A percentile compares a stretch with the other conserved stretches of the same genome.
These are phyloP conservation scores for Paracamarosporium sp. DNA, from an alignment of 2,329 filamentous ascomycete species.

Conservation along the genomic window DNA sequence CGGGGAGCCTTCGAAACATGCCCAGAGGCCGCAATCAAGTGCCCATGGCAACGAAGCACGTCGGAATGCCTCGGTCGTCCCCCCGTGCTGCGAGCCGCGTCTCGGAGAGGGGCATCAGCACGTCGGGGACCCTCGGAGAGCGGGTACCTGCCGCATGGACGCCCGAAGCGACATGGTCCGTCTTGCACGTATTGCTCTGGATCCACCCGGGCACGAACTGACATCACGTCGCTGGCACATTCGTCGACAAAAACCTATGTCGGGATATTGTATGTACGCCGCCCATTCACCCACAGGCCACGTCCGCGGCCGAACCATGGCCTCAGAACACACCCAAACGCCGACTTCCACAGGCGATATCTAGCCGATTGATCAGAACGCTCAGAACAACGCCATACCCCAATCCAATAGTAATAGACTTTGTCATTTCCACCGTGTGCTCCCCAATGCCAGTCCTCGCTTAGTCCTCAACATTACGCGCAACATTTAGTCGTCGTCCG, in stretches of 20 bases:
- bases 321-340: constrained; percentile 28
- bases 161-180: not conserved
- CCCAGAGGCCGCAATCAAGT: not conserved
- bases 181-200: not conserved
- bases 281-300: constrained; percentile 22
- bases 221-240: not conserved
- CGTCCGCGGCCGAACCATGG: constrained; percentile 43
- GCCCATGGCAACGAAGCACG: not conserved
- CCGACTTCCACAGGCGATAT: constrained; percentile 18
- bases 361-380: constrained; percentile 9
- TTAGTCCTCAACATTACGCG: not conserved
- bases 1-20: not conserved
- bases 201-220: not conserved
- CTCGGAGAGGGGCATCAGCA: constrained; percentile 1
- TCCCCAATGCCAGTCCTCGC: not conserved
- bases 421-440: not conserved
- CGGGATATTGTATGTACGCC: constrained; percentile 35
- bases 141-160: constrained; percentile 11
- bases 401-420: not conserved
- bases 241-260: not conserved
- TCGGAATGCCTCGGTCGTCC: not conserved
- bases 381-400: constrained; percentile 12
- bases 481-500: not conserved
- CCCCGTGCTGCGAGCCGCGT: constrained; percentile 2
- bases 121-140: not conserved